phyloP scores from a whole-genome alignment of 1,139 yeast genomes.

The Sugiyamaella castrensis region DNA sequence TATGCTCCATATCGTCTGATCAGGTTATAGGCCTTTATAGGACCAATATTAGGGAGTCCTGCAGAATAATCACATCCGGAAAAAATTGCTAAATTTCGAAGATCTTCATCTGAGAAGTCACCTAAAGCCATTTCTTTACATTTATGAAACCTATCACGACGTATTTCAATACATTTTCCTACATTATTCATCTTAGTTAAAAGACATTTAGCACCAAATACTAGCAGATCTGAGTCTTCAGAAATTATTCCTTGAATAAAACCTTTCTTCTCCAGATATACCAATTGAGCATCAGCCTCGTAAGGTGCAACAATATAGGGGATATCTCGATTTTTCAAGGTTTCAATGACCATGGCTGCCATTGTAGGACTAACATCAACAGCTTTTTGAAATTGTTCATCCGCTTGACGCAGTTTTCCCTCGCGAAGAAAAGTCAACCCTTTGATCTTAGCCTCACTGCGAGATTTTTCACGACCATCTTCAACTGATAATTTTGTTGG shows the following conservation, averaged over 20 bases:
- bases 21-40: constrained; percentile 67
- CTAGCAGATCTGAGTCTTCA: constrained; percentile 89
- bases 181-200: constrained; percentile 74
- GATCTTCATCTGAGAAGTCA: constrained; percentile 52
- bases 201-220: constrained; percentile 77
- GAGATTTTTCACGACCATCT: constrained; percentile 47
- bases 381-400: constrained; percentile 59
- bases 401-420: constrained; percentile 61
- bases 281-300: constrained; percentile 98
- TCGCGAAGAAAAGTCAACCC: constrained; percentile 19
- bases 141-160: constrained; percentile 38
- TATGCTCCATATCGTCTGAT: constrained; percentile 52
- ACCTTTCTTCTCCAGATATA: constrained; percentile 73
- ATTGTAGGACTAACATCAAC: constrained; percentile 87
- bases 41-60: constrained; percentile 80
- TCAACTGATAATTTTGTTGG: constrained; percentile 81
- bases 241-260: constrained; percentile 81
- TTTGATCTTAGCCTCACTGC: constrained; percentile 27
- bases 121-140: constrained; percentile 45
- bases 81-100: constrained; percentile 76
- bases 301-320: constrained; percentile 92
- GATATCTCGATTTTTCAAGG: constrained; percentile 54
- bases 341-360: constrained; percentile 83
- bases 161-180: constrained; percentile 72
- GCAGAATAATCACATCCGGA: constrained; percentile 96